These are phyloP conservation scores for Hypericum perforatum DNA, from an alignment of 345 rosid genomes.

Conservation along the genomic window DNA sequence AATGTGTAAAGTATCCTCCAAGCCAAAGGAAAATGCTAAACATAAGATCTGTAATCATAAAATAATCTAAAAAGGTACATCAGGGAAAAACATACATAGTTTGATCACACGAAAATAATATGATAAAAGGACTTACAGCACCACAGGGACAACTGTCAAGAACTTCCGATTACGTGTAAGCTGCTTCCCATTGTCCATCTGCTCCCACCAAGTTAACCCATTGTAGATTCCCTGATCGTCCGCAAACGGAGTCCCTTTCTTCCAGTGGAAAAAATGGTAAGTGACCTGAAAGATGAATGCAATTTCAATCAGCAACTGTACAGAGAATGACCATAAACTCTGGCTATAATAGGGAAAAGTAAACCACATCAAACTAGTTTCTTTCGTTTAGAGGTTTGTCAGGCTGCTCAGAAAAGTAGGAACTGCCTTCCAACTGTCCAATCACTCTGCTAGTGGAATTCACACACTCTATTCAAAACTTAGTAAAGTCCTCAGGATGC, in stretches of 20 bases:
- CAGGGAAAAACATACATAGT: background rate
- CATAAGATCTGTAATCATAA: too few relatives aligned
- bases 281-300: slow-evolving; percentile 46
- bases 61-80: too few relatives aligned
- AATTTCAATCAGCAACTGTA: slow-evolving; percentile 9
- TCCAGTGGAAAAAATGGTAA: slow-evolving; percentile 96
- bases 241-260: slow-evolving; percentile 94
- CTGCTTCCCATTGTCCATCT: slow-evolving; percentile 89
- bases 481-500: too few relatives aligned
- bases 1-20: too few relatives aligned
- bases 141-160: slow-evolving; percentile 82
- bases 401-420: too few relatives aligned
- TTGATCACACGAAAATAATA: background rate
- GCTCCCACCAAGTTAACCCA: slow-evolving; percentile 97
- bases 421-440: too few relatives aligned
- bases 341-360: slow-evolving; percentile 2
- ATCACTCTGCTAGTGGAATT: too few relatives aligned
- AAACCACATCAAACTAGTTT: too few relatives aligned
- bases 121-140: slow-evolving; percentile 51
- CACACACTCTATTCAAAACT: too few relatives aligned
- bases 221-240: slow-evolving; percentile 99
- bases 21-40: too few relatives aligned
- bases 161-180: slow-evolving; percentile 91
- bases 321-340: slow-evolving; percentile 1
- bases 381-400: too few relatives aligned